Conservation (phyloP, 257 asterid species). For the Fraxinus americana region DNA sequence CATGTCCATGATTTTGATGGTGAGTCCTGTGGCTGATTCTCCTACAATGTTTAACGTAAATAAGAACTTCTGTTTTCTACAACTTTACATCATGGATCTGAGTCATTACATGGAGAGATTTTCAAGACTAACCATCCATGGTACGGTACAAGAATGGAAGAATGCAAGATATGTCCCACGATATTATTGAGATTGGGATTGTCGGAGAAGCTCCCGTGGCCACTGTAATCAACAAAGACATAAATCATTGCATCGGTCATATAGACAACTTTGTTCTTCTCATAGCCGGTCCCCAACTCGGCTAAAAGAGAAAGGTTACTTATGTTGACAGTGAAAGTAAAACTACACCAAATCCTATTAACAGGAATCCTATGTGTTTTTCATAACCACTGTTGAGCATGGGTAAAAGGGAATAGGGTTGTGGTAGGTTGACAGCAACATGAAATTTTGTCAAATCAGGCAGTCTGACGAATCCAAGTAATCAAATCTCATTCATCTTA, state of each 20-base stretch:
- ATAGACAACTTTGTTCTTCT: too few species aligned
- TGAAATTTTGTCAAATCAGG: too few species aligned
- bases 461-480: too few species aligned
- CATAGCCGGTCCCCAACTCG: neutral
- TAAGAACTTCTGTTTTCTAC: neutral
- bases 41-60: slow-evolving; percentile 30
- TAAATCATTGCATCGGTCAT: neutral
- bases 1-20: slow-evolving; percentile 76
- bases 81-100: neutral
- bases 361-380: neutral
- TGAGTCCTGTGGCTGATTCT: slow-evolving; percentile 76
- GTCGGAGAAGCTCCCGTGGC: slow-evolving; percentile 77
- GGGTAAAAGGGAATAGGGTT: neutral
- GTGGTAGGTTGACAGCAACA: too few species aligned
- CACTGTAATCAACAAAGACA: slow-evolving; percentile 39
- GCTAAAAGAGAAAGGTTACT: neutral
- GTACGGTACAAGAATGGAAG: slow-evolving; percentile 61
- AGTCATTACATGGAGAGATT: neutral
- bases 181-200: slow-evolving; percentile 45
- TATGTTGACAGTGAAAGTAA: neutral
- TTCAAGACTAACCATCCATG: slow-evolving; percentile 62
- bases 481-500: neutral
- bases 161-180: slow-evolving; percentile 68
- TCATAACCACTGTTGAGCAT: too few species aligned
- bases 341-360: neutral